phyloP scores from a whole-genome alignment of 73 alveolate species.

The Paramecium octaurelia region DNA sequence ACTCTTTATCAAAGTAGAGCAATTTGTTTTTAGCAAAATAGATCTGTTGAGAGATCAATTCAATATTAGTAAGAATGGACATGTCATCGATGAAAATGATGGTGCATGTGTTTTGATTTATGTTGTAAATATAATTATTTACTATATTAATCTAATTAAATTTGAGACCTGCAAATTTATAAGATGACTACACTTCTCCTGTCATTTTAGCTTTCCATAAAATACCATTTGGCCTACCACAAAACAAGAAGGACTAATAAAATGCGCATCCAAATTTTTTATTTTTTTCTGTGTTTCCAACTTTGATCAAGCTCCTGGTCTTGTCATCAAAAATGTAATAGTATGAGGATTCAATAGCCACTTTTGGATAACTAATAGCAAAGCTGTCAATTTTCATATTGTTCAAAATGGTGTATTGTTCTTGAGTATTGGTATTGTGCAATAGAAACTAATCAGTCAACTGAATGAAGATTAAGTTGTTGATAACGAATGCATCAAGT shows the following conservation, averaged over 20 bases:
- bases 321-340: slow-evolving; percentile 20
- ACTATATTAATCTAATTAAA: neutral
- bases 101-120: neutral
- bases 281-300: slow-evolving; percentile 29
- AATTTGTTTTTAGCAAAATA: neutral
- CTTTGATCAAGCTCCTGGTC: neutral
- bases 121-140: neutral
- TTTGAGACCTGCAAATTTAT: slow-evolving; percentile 17
- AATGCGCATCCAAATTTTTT: slow-evolving; percentile 3
- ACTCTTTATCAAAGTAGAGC: neutral
- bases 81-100: neutral
- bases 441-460: neutral
- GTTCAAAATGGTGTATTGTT: neutral
- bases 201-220: slow-evolving; percentile 18
- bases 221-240: slow-evolving; percentile 26
- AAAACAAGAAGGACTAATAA: neutral
- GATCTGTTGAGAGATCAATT: neutral
- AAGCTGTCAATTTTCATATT: neutral
- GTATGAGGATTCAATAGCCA: neutral
- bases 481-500: neutral
- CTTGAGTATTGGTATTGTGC: slow-evolving; percentile 8
- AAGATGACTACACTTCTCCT: slow-evolving; percentile 24
- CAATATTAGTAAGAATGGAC: neutral
- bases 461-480: neutral
- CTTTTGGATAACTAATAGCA: neutral